A percentile compares a stretch with the other conserved stretches of the same genome.
Evolutionary conservation across 306 rosid genomes (phyloP).

Genomic region (Hippophae gyantsensis): DNA sequence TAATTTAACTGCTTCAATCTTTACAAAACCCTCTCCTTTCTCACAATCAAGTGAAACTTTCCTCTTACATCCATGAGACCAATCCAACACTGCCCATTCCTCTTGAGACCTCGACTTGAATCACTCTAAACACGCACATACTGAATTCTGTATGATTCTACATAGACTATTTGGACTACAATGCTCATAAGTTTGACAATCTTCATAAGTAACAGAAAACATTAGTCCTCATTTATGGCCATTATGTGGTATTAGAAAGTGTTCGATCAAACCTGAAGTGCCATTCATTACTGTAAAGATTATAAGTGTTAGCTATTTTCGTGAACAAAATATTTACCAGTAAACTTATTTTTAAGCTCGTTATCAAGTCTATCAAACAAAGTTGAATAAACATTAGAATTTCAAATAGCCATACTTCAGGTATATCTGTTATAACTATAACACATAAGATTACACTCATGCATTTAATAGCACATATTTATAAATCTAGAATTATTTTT

Average conservation of each 20-base stretch:
- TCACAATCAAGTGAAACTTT: constrained; percentile 20
- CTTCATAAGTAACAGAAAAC: constrained; percentile 18
- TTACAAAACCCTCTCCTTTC: constrained; percentile 23
- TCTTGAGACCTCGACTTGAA: constrained; percentile 19
- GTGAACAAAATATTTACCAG: constrained; percentile 1
- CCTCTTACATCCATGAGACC: constrained; percentile 25
- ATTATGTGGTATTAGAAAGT: neutral
- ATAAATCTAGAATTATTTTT: too few species aligned
- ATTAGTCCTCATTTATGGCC: neutral
- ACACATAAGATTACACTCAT: too few species aligned
- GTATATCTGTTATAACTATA: too few species aligned
- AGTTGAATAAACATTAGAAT: too few species aligned
- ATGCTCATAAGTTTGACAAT: constrained; percentile 18
- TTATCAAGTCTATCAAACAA: too few species aligned
- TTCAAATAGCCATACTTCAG: too few species aligned
- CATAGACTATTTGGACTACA: constrained; percentile 37
- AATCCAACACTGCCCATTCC: constrained; percentile 14
- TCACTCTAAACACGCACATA: constrained; percentile 27
- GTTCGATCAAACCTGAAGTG: neutral
- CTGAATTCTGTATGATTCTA: neutral
- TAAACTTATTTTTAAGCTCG: too few species aligned
- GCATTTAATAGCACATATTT: too few species aligned
- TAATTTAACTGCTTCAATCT: constrained; percentile 15
- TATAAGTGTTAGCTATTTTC: too few species aligned
- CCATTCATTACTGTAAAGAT: neutral